Evolutionary conservation across 805 yeast species (phyloP).

Genomic region (Yamadazyma kitorensis): DNA sequence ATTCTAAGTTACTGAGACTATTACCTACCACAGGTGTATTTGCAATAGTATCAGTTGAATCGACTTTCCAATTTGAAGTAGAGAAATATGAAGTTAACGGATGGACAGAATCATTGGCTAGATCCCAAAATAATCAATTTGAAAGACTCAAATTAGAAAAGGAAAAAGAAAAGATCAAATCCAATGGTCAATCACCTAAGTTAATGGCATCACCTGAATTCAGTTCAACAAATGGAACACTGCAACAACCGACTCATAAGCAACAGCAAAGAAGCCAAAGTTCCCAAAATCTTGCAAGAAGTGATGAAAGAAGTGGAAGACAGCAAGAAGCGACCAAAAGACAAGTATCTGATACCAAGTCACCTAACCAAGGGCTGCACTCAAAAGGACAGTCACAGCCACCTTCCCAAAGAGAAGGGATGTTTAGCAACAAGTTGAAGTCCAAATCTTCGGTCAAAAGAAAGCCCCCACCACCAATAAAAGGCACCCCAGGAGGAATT

Average conservation of each 20-base stretch:
- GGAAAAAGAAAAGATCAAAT: constrained; percentile 10
- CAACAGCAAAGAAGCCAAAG: constrained; percentile 5
- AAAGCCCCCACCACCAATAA: constrained; percentile 32
- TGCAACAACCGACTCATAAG: constrained; percentile 4
- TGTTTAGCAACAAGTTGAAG: constrained; percentile 16
- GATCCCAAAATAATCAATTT: constrained; percentile 45
- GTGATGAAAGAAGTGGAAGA: not conserved
- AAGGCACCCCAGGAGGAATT: constrained; percentile 14
- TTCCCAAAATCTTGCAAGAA: not conserved
- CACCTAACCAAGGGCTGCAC: not conserved
- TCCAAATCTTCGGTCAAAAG: constrained; percentile 19
- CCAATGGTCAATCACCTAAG: constrained; percentile 17
- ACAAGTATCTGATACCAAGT: not conserved
- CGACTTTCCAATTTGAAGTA: constrained; percentile 57
- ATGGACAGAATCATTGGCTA: constrained; percentile 59
- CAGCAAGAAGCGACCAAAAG: not conserved
- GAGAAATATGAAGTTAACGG: constrained; percentile 46
- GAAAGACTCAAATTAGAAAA: constrained; percentile 37
- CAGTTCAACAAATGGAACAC: constrained; percentile 1
- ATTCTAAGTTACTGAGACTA: constrained; percentile 25
- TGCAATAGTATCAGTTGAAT: constrained; percentile 54
- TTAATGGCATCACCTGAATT: constrained; percentile 23
- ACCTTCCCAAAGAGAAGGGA: constrained; percentile 7
- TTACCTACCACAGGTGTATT: constrained; percentile 45
- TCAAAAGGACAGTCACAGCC: not conserved